Evolutionary conservation across 495 filamentous ascomycete species (phyloP), one percentile per base, ranked within the genome.

Genomic region (Xylaria scruposa): DNA sequence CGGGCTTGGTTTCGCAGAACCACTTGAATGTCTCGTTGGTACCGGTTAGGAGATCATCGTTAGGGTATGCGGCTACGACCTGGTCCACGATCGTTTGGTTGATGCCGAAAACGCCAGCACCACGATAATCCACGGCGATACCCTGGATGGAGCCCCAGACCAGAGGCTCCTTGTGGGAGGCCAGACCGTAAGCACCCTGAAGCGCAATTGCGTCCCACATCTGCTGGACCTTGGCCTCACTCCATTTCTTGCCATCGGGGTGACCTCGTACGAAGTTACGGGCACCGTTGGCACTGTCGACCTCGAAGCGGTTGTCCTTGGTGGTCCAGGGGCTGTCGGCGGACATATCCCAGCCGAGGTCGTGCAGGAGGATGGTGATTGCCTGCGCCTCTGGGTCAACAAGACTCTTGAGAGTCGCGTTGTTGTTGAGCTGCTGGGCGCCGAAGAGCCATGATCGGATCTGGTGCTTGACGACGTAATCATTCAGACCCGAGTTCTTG

Each of bases 241-340:
- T 73, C 71, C 73, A 74, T 5, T 60, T 49, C 67, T 70, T 70
- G 67, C 67, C 67, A 24, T 70, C 67, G 17, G 67, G 67, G 54
- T 70, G 67, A 56, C 19, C 31, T 44, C 88, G 82, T 17, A 97
- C 80, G 47, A 92, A 83, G 65, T 86, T 91, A 1, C 93, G 93
- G 75, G 95, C 93, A 13, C 95, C 95, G 1, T 97, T 92, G 4
- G 93, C 95, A 5, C 95, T 95, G 42, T 93, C 82, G 21, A 84
- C 81, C 72, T 84, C 82, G 71, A 83, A 84, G 40, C 78, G 75
- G 29, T 75, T 74, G 38, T 79, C 78, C 31, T 44, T 60, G 63
- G 68, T 80, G 38, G 78, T 70, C 51, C 72, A 69, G 58, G 77
- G 67, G 36, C 73, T 76, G 68, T 73, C 72, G 6, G 74, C 72